phyloP scores from a whole-genome alignment of 2,329 filamentous ascomycete genomes.

The Cadophora luteo-olivacea region DNA sequence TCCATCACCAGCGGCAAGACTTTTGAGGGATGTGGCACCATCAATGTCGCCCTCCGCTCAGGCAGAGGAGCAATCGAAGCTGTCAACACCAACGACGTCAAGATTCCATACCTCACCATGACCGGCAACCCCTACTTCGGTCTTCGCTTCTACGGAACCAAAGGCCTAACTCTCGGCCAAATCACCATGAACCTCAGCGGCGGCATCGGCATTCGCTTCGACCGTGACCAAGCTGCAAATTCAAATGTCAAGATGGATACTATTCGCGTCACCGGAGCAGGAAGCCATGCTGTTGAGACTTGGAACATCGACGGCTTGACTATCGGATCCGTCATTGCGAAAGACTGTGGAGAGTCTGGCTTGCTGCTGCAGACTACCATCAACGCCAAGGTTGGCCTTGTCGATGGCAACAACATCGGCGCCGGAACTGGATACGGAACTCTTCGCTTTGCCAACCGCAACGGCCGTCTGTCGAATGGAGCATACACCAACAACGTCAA shows the following conservation, averaged over 20 bases:
- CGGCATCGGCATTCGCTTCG: conserved; percentile 17
- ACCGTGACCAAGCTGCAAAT: conserved; percentile 18
- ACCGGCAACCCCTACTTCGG: conserved; percentile 12
- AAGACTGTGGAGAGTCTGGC: conserved; percentile 13
- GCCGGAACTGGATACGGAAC: conserved; percentile 13
- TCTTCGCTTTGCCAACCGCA: conserved; percentile 18
- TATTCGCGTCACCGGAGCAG: conserved; percentile 14
- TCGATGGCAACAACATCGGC: conserved; percentile 18
- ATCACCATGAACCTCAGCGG: conserved; percentile 19
- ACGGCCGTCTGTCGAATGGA: not conserved
- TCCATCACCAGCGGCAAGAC: conserved; percentile 14
- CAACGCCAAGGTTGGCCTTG: conserved; percentile 12
- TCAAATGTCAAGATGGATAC: conserved; percentile 14
- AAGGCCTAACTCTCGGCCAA: not conserved
- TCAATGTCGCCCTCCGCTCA: not conserved
- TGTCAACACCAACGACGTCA: conserved; percentile 7
- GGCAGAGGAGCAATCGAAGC: conserved; percentile 16
- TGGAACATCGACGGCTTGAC: conserved; percentile 23
- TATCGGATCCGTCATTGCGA: conserved; percentile 16
- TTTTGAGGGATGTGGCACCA: conserved; percentile 22
- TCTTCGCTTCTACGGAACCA: conserved; percentile 17
- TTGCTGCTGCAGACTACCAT: conserved; percentile 19
- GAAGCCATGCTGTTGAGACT: conserved; percentile 22
- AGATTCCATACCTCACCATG: conserved; percentile 19
- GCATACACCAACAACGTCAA: conserved; percentile 13